Conservation (phyloP, 768 basidiomycete genomes). For the Leccinum disarticulatum region DNA sequence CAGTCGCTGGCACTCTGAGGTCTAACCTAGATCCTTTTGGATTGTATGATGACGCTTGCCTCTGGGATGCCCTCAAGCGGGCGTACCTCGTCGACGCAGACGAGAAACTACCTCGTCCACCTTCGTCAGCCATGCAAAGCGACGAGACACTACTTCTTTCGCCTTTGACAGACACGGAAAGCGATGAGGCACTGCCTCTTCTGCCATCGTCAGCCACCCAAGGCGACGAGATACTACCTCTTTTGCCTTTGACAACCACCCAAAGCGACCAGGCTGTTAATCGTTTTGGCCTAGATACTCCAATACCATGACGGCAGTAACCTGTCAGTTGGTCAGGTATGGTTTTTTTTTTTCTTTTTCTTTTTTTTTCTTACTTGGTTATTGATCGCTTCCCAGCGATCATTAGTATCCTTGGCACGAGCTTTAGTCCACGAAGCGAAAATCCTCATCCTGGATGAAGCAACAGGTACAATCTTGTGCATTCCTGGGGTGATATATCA, state of each 20-base stretch:
- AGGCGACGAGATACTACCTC: conserved; percentile 21
- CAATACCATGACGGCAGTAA: conserved; percentile 87
- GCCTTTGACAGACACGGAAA: conserved; percentile 36
- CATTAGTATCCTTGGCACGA: conserved; percentile 82
- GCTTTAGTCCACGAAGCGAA: conserved; percentile 85
- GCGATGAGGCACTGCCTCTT: conserved; percentile 32
- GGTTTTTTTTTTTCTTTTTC: neutral
- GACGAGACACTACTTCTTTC: conserved; percentile 23
- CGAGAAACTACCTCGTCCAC: conserved; percentile 16
- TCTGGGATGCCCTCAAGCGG: conserved; percentile 88
- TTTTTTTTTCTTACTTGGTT: neutral
- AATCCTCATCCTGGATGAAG: conserved; percentile 88
- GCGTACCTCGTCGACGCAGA: conserved; percentile 72
- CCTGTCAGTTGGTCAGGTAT: conserved; percentile 61
- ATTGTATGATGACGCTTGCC: conserved; percentile 69
- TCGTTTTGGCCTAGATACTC: conserved; percentile 80
- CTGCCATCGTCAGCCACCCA: conserved; percentile 35
- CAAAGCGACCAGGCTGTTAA: conserved; percentile 40
- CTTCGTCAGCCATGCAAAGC: conserved; percentile 36
- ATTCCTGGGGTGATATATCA: neutral
- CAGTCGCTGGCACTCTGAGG: conserved; percentile 78
- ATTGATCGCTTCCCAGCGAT: conserved; percentile 56
- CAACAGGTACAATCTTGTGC: conserved; percentile 52
- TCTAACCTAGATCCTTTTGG: conserved; percentile 91
- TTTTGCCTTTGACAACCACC: conserved; percentile 33